phyloP scores from a whole-genome alignment of 1,284 basidiomycete species.

The Apiotrichum gracile region DNA sequence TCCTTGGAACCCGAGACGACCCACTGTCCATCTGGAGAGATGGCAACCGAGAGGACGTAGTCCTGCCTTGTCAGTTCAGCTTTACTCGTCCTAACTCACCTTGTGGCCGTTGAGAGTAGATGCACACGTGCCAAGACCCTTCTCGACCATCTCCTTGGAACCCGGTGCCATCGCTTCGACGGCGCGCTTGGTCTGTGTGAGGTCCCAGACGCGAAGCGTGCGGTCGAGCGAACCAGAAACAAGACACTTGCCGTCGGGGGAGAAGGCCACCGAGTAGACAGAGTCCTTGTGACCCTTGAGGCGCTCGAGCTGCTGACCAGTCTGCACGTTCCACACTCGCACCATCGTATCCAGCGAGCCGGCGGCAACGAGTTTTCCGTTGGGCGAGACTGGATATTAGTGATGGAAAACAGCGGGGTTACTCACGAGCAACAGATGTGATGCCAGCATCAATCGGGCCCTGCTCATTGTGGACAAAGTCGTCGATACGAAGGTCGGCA shows the following conservation, averaged over 20 bases:
- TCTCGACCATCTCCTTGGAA: conserved; percentile 40
- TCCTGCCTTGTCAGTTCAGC: conserved; percentile 29
- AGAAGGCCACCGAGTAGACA: conserved; percentile 79
- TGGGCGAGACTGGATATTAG: conserved; percentile 62
- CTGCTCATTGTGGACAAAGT: conserved; percentile 50
- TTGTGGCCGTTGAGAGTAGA: conserved; percentile 80
- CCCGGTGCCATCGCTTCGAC: conserved; percentile 26
- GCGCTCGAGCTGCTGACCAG: conserved; percentile 65
- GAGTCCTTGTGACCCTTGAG: conserved; percentile 76
- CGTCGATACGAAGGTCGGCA: conserved; percentile 50
- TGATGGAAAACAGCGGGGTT: not conserved
- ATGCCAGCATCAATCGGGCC: conserved; percentile 67
- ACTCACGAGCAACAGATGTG: conserved; percentile 51
- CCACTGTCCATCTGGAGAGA: conserved; percentile 78
- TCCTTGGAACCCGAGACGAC: conserved; percentile 88
- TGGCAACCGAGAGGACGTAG: conserved; percentile 54
- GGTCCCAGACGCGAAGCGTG: conserved; percentile 82
- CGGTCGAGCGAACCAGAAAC: conserved; percentile 81
- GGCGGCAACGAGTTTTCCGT: conserved; percentile 72
- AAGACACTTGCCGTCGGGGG: conserved; percentile 67
- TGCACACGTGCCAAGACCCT: conserved; percentile 57
- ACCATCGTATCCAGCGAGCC: conserved; percentile 78
- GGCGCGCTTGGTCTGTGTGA: conserved; percentile 48
- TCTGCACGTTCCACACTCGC: conserved; percentile 76
- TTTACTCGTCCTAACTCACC: conserved; percentile 47